A percentile compares a stretch with the other conserved stretches of the same genome.
These are phyloP conservation scores for Penicillium decumbens DNA, from an alignment of 2,329 filamentous ascomycete species.

Conservation along the genomic window DNA sequence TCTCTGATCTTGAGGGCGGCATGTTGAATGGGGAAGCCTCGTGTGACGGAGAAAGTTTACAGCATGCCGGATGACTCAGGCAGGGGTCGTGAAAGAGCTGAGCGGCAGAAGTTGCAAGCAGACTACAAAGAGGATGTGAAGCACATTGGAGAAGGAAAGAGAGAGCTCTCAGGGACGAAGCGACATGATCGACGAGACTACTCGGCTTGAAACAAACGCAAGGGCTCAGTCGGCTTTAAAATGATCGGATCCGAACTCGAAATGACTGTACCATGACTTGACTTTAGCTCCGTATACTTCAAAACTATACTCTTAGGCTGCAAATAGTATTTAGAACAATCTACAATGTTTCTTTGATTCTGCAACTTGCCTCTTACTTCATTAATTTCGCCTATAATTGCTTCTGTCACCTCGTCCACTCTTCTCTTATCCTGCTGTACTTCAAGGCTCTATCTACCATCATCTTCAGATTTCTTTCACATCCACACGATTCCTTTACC, in stretches of 20 bases:
- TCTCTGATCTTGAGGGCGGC: constrained; percentile 32
- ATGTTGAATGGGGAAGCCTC: constrained; percentile 21
- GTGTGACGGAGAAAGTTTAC: constrained; percentile 3
- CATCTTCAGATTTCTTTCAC: not conserved
- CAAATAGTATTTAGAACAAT: no score
- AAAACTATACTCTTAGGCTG: no score
- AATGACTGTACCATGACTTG: no score
- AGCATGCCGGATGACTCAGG: constrained; percentile 13
- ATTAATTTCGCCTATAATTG: no score
- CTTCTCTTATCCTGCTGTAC: not conserved
- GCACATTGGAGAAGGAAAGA: not conserved
- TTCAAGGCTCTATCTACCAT: not conserved
- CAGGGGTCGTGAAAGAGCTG: not conserved
- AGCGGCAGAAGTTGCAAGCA: not conserved
- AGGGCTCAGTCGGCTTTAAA: not conserved
- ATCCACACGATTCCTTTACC: not conserved
- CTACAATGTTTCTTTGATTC: no score
- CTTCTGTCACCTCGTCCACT: no score
- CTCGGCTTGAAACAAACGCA: not conserved
- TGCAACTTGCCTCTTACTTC: no score
- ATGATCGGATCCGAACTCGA: not conserved
- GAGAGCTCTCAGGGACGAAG: not conserved
- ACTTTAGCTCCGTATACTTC: no score
- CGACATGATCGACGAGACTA: not conserved
- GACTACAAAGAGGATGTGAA: not conserved